Evolutionary conservation across 305 asterid species (phyloP), one percentile per base, ranked within the genome.

Genomic region (Striga hermonthica): DNA sequence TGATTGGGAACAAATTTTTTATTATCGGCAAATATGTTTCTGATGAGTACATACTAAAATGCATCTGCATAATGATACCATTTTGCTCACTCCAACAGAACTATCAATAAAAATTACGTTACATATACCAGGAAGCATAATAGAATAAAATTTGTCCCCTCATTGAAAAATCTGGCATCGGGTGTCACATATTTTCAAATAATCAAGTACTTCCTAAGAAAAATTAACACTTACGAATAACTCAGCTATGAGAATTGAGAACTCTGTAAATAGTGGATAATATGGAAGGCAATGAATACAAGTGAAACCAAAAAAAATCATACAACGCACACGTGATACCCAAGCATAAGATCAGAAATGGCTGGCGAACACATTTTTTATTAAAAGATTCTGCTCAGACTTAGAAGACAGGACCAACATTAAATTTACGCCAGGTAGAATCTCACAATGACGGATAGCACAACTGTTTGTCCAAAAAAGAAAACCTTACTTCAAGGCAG

Each of bases 401-500:
- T 39, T 39, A 39, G 44, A 39, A 39, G 44, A 39, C 44, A 8
- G 6, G 44, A 8, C 44, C 44, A 1, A 39, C 9, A 39, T 39
- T 39, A 1, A 1, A 39, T 4, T 39, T 4, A 39, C 3, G 44
- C 9, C 44, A 8, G 44, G 44, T 39, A 8, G 44, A 39, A 39
- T 39, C 6, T 39, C 44, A 39, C 6, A 8, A 44, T 0, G 3
- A 44, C 50, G 10, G 10, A 40, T 9, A 28, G 15, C 52, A 53
- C 45, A 7, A n/a, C 35, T 43, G 44, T 41, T 44, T 40, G 14
- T 49, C 65, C 55, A 55, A 57, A 13, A 53, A 65, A 74, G 54
- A 65, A 55, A 45, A 58, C 66, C 67, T 62, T 52, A 49, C 49
- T 31, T 47, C 10, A 54, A 54, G 38, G 38, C 38, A 28, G 66